Evolutionary conservation across 371 early-diverging fungal genomes (phyloP).

Genomic region (Synchytrium microbalum): DNA sequence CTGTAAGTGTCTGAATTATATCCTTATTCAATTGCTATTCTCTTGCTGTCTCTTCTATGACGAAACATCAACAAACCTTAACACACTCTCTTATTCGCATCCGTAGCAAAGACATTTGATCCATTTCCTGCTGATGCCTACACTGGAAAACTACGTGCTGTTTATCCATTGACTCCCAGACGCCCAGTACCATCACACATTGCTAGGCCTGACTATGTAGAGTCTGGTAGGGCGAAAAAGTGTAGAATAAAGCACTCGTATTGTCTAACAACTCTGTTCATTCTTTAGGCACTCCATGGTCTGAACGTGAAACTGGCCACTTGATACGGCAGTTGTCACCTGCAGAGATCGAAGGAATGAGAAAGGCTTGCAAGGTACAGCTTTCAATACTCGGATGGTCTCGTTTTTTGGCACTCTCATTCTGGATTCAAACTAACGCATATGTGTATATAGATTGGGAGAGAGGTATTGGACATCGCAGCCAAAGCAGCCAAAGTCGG

Average conservation of each 20-base stretch:
- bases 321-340: slow-evolving; percentile 21
- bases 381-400: slow-evolving; percentile 4
- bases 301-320: slow-evolving; percentile 55
- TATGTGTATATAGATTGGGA: slow-evolving; percentile 46
- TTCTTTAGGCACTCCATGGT: slow-evolving; percentile 57
- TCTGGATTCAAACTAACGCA: background rate
- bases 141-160: slow-evolving; percentile 74
- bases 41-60: background rate
- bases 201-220: slow-evolving; percentile 75
- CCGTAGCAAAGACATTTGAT: slow-evolving; percentile 46
- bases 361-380: slow-evolving; percentile 63
- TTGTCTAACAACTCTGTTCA: slow-evolving; percentile 52
- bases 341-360: slow-evolving; percentile 71
- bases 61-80: slow-evolving; percentile 12
- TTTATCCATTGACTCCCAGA: slow-evolving; percentile 75
- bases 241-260: background rate
- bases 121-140: slow-evolving; percentile 73
- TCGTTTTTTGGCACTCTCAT: background rate
- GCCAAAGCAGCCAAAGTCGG: slow-evolving; percentile 71
- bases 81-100: background rate
- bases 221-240: slow-evolving; percentile 12
- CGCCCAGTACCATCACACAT: slow-evolving; percentile 71
- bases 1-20: too few relatives aligned
- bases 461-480: slow-evolving; percentile 80
- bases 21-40: background rate